Percentiles rank a stretch among this genome's conserved stretches.
Evolutionary conservation across 306 rosid species (phyloP).

Genomic region (Castanea mollissima): DNA sequence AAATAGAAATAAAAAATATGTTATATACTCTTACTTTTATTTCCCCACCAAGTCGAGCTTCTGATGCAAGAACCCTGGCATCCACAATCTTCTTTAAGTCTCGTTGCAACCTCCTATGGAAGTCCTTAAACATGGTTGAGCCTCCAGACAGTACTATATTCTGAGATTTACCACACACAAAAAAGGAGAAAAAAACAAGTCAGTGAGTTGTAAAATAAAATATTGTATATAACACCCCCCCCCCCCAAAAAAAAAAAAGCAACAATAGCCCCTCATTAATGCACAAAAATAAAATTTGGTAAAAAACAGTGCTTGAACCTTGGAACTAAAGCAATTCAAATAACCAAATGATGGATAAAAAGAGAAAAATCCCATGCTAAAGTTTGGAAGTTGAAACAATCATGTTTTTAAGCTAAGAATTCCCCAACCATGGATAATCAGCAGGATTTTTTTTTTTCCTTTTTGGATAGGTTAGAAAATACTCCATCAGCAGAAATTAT

Average conservation of each 20-base stretch:
- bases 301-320: background rate
- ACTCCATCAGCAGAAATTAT: background rate
- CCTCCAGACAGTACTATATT: slow-evolving; percentile 96
- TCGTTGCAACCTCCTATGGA: slow-evolving; percentile 94
- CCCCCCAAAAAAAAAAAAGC: background rate
- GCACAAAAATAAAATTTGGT: background rate
- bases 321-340: background rate
- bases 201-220: slow-evolving; percentile 2
- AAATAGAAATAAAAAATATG: background rate
- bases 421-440: background rate
- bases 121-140: slow-evolving; percentile 99
- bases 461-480: too few relatives aligned
- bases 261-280: background rate
- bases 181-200: background rate
- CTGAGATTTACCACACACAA: slow-evolving; percentile 39
- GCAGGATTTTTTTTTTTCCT: background rate
- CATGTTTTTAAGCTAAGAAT: background rate
- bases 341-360: background rate
- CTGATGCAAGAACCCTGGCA: slow-evolving; percentile 84
- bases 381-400: background rate
- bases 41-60: slow-evolving; percentile 74
- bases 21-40: slow-evolving; percentile 51
- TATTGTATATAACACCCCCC: background rate
- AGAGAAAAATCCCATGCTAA: background rate
- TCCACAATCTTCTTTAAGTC: slow-evolving; percentile 93